Percentiles rank a stretch among this genome's conserved stretches.
Conservation (phyloP, 495 filamentous ascomycete species). For the Xylaria intraflava region DNA sequence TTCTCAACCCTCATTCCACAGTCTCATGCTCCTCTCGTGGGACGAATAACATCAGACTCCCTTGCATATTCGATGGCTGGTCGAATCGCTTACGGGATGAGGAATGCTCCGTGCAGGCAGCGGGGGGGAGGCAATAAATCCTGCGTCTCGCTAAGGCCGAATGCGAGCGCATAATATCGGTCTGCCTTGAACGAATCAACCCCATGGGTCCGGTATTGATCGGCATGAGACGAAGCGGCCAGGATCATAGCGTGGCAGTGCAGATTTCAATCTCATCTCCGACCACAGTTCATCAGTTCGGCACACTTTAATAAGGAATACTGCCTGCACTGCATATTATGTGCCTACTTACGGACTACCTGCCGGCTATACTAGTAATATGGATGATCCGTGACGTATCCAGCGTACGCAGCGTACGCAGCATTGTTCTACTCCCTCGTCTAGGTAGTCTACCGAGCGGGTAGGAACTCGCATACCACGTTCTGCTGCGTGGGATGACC, state of each 20-base stretch:
- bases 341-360: too few relatives aligned
- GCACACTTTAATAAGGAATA: neutral
- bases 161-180: neutral
- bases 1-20: constrained; percentile 6
- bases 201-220: constrained; percentile 1
- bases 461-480: neutral
- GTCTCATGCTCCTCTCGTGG: neutral
- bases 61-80: neutral
- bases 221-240: neutral
- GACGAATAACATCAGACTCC: constrained; percentile 1
- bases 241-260: constrained; percentile 4
- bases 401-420: too few relatives aligned
- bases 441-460: neutral
- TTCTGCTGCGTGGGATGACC: too few relatives aligned
- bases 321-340: neutral
- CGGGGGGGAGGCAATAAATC: neutral
- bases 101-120: neutral
- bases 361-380: too few relatives aligned
- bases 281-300: neutral
- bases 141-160: constrained; percentile 6
- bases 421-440: too few relatives aligned
- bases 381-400: too few relatives aligned
- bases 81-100: neutral
- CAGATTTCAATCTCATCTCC: neutral
- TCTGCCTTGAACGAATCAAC: neutral